A percentile compares a stretch with the other conserved stretches of the same genome.
phyloP scores from a whole-genome alignment of 257 asterid genomes.

The Rauvolfia tetraphylla region DNA sequence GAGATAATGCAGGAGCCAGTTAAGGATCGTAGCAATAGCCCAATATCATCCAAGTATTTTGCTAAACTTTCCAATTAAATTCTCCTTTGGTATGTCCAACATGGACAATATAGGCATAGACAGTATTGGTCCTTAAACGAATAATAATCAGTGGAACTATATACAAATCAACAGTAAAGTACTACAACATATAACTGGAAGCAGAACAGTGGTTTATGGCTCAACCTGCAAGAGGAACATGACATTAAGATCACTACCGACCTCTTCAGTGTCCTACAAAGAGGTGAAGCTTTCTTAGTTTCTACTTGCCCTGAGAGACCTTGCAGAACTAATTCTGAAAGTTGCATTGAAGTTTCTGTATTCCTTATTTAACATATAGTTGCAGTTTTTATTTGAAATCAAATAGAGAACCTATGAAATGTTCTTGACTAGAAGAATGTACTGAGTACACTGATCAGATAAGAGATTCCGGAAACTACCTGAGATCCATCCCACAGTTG shows the following conservation, averaged over 20 bases:
- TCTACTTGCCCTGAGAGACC: background rate
- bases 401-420: background rate
- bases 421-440: background rate
- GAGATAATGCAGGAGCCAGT: too few species aligned
- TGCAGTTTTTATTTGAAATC: background rate
- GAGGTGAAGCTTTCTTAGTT: background rate
- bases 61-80: background rate
- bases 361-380: background rate
- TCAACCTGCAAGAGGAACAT: background rate
- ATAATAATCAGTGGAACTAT: background rate
- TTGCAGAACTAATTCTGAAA: background rate
- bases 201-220: background rate
- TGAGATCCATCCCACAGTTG: constrained; percentile 99
- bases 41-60: background rate
- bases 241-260: background rate
- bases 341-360: background rate
- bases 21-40: too few species aligned
- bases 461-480: constrained; percentile 36
- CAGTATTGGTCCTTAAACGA: background rate
- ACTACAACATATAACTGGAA: background rate
- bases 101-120: background rate
- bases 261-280: background rate
- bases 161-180: background rate
- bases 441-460: background rate
- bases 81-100: background rate